A percentile compares a stretch with the other conserved stretches of the same genome.
These are phyloP conservation scores for Xerocomus minutiporus DNA, from an alignment of 1,284 basidiomycete genomes.

Conservation along the genomic window DNA sequence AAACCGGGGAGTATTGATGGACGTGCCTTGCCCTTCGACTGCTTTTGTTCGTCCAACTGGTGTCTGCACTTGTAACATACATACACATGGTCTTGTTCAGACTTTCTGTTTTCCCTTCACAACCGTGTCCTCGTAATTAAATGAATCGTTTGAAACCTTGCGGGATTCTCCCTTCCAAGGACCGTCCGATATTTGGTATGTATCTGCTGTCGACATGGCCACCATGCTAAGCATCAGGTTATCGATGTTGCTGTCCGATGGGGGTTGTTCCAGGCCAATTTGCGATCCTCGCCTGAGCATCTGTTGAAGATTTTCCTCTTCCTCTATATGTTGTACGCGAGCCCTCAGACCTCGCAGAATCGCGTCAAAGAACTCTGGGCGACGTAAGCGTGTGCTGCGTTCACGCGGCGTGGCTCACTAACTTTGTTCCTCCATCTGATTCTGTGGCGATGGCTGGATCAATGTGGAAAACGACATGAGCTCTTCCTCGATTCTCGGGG, in stretches of 20 bases:
- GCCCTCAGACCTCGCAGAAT: slow-evolving; percentile 50
- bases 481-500: slow-evolving; percentile 31
- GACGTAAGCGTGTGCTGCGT: slow-evolving; percentile 16
- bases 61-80: not conserved
- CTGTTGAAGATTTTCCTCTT: slow-evolving; percentile 62
- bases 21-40: not conserved
- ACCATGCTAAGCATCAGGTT: slow-evolving; percentile 63
- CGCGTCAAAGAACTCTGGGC: slow-evolving; percentile 38
- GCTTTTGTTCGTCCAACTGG: not conserved
- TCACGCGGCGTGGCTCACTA: slow-evolving; percentile 7
- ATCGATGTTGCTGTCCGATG: slow-evolving; percentile 56
- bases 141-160: slow-evolving; percentile 14
- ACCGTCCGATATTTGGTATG: slow-evolving; percentile 20
- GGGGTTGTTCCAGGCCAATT: slow-evolving; percentile 46
- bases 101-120: slow-evolving; percentile 26
- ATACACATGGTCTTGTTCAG: slow-evolving; percentile 6
- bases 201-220: slow-evolving; percentile 23
- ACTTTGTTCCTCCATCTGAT: slow-evolving; percentile 33
- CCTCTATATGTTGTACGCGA: slow-evolving; percentile 53
- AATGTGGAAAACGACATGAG: slow-evolving; percentile 24
- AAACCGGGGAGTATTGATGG: slow-evolving; percentile 32
- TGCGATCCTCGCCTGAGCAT: slow-evolving; percentile 53
- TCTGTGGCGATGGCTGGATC: slow-evolving; percentile 25
- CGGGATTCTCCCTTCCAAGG: slow-evolving; percentile 27
- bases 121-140: slow-evolving; percentile 26